Conservation (phyloP, 2,329 filamentous ascomycete species). For the Alternaria sp. region DNA sequence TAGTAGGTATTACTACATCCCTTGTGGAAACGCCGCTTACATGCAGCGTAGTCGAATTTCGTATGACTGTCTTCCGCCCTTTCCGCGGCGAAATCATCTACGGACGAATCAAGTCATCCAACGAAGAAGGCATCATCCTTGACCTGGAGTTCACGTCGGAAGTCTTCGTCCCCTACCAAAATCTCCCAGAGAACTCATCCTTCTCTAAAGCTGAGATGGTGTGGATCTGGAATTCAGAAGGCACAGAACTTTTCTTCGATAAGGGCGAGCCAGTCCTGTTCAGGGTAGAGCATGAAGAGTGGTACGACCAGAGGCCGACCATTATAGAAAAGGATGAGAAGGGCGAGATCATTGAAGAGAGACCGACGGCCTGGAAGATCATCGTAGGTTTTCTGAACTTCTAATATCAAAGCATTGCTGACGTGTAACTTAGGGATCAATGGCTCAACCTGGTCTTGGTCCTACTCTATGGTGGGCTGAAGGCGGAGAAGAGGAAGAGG, state of each 20-base stretch:
- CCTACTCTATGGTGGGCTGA: conserved; percentile 56
- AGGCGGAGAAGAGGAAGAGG: conserved; percentile 36
- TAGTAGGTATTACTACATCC: conserved; percentile 58
- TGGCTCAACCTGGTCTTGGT: conserved; percentile 56
- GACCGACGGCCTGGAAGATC: conserved; percentile 75
- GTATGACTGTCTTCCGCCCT: conserved; percentile 89
- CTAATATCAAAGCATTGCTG: too few relatives aligned
- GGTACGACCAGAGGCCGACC: conserved; percentile 90
- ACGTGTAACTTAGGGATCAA: too few relatives aligned
- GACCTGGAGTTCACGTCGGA: conserved; percentile 94
- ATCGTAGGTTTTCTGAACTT: too few relatives aligned
- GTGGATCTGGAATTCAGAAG: conserved; percentile 82
- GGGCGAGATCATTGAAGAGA: conserved; percentile 68
- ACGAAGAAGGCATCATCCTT: conserved; percentile 75
- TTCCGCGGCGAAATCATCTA: conserved; percentile 94
- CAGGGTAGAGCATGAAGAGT: conserved; percentile 83
- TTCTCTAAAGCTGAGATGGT: conserved; percentile 78
- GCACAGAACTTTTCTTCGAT: conserved; percentile 83
- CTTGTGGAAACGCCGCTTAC: not conserved
- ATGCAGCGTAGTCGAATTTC: conserved; percentile 76
- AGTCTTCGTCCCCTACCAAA: conserved; percentile 71
- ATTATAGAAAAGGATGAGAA: conserved; percentile 68
- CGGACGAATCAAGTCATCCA: conserved; percentile 79
- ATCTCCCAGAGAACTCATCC: conserved; percentile 54
- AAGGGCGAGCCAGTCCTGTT: conserved; percentile 88